Evolutionary conservation across 192 early-diverging fungal species (phyloP), one percentile per base, ranked within the genome.

Genomic region (Coemansia sp.): DNA sequence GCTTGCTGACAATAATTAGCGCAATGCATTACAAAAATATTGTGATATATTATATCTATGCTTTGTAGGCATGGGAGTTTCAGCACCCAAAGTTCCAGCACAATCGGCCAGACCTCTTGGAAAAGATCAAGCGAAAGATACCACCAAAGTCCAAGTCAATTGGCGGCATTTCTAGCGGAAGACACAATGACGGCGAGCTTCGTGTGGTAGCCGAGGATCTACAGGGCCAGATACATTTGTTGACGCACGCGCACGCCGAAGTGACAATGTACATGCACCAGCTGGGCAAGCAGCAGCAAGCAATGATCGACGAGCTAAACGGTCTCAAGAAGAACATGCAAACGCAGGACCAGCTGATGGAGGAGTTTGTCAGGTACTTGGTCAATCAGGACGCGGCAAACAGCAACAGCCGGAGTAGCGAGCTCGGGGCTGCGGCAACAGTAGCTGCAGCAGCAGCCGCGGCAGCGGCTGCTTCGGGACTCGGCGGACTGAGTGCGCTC

Each of bases 11-110:
- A 57, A 29, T 27, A 57, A 57, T 31, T 57, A 15, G 29, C 29
- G 27, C 53, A 57, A 36, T 68, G 41, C 64, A 65, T 39, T 50
- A 24, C 49, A 8, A 50, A 50, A 22, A 22, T 22, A 3, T 20
- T 18, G n/a, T 27, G 18, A 49, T 49, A 2, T 22, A 22, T 57
- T 15, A 9, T 53, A 3, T 53, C 38, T 47, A n/a, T 60, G 9
- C 22, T 38, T 27, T 50, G 41, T 90, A 95, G 82, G 89, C 92
- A 8, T 95, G 95, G 93, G 93, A 96, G 69, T 96, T 96, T 70
- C 89, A 90, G 72, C 95, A 96, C 70, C 92, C 92, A 1, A 85
- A 89, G 41, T 96, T 96, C 66, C 91, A 90, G 73, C 87, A 89
- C 73, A 91, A 91, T 44, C 87, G 87, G 9, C 85, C 86, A 3